Base-by-base conservation (phyloP, 2,329 filamentous ascomycete genomes). In the Blastomyces silverae region DNA sequence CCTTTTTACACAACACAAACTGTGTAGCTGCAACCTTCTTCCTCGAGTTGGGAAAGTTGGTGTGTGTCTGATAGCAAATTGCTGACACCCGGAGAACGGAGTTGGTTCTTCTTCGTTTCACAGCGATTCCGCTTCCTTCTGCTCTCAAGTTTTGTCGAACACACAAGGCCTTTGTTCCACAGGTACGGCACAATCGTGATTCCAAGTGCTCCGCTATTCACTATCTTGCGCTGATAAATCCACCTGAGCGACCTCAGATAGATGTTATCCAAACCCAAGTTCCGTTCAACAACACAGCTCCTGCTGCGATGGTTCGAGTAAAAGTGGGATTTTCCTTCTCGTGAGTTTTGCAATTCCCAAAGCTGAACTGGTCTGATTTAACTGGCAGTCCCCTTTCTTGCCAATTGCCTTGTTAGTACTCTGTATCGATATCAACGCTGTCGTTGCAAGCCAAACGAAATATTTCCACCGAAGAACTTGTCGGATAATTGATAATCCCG, bases 401-500 rank as follows among this genome's bases (percentile, higher is more conserved):
- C 37, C 15, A 31, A 48, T 61, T 61, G 22, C 3, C 7, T 34
- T 25, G 31, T 6, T 7, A 42, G 22, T 34, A n/a, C n/a, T n/a
- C n/a, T n/a, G n/a, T n/a, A n/a, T 61, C n/a, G 13, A 48, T 10
- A 62, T 55, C 50, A 10, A 39, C 31, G 11, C n/a, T 10, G 20
- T 39, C 50, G 31, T 8, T 17, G 15, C 13, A 22, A n/a, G 10
- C n/a, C 17, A 62, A 34, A 20, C 17, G 42, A 61, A 61, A 61
- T 48, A 61, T 42, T 31, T 28, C 62, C 37, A 42, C 10, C 37
- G 37, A 39, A 39, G 37, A 17, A 5, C 6, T 11, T 11, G 28
- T 11, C 53, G 62, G 62, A 63, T 15, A 57, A 63, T 57, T 39
- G 22, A 46, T 63, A 28, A 11, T 57, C 62, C 61, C 34, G 13